phyloP scores from a whole-genome alignment of 2,329 filamentous ascomycete species.

The Neodidymelliopsis sp. region DNA sequence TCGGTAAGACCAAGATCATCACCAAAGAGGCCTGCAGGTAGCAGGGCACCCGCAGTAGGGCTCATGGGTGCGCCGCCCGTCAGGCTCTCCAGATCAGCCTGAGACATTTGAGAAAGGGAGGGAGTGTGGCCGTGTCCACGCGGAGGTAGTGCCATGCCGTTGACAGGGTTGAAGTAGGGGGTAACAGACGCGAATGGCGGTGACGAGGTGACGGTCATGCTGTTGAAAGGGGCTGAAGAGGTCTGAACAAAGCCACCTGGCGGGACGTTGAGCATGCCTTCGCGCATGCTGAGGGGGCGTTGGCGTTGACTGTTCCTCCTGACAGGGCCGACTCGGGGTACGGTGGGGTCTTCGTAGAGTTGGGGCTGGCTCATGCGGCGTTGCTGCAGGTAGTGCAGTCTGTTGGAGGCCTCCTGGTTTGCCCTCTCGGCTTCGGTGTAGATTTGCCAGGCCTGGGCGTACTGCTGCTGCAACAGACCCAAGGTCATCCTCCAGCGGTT shows the following conservation, averaged over 20 bases:
- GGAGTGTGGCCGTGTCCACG: slow-evolving; percentile 30
- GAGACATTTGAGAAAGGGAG: slow-evolving; percentile 66
- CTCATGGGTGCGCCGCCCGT: slow-evolving; percentile 75
- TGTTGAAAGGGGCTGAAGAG: slow-evolving; percentile 56
- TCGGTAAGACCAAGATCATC: slow-evolving; percentile 66
- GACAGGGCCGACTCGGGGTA: slow-evolving; percentile 41
- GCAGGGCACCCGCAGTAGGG: slow-evolving; percentile 75
- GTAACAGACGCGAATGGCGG: slow-evolving; percentile 61
- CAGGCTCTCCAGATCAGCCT: slow-evolving; percentile 68
- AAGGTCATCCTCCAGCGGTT: slow-evolving; percentile 64
- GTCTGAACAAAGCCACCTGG: slow-evolving; percentile 46
- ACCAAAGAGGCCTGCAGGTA: slow-evolving; percentile 72
- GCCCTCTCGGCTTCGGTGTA: slow-evolving; percentile 48
- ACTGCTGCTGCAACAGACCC: slow-evolving; percentile 61
- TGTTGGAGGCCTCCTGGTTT: slow-evolving; percentile 50
- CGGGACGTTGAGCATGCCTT: slow-evolving; percentile 38
- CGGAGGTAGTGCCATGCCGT: slow-evolving; percentile 65
- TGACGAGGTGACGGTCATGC: slow-evolving; percentile 56
- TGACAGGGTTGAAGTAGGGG: slow-evolving; percentile 64
- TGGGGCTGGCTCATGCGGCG: slow-evolving; percentile 51
- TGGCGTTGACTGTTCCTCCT: slow-evolving; percentile 53
- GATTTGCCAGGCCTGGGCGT: slow-evolving; percentile 47
- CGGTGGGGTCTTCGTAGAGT: slow-evolving; percentile 42
- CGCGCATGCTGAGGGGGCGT: slow-evolving; percentile 50
- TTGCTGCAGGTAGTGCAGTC: slow-evolving; percentile 51